These are phyloP conservation scores for Cynanchum wilfordii DNA, from an alignment of 257 asterid species.

Conservation along the genomic window DNA sequence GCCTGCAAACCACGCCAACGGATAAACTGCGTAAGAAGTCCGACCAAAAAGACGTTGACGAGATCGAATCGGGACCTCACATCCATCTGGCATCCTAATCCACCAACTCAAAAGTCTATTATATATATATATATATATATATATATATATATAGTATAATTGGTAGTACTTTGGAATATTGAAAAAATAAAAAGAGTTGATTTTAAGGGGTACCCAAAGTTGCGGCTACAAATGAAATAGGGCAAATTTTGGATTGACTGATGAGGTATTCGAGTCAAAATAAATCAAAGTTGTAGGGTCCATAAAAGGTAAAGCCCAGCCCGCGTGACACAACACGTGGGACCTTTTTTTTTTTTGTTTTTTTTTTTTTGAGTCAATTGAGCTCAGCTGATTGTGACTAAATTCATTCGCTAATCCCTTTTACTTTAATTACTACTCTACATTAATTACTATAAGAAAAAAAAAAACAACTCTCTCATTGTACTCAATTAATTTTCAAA, in stretches of 20 bases:
- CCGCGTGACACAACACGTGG: slow-evolving; percentile 26
- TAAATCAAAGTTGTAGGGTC: slow-evolving; percentile 16
- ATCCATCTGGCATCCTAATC: too few relatives aligned
- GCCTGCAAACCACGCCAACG: too few relatives aligned
- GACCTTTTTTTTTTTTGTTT: not conserved
- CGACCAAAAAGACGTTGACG: too few relatives aligned
- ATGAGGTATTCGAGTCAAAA: slow-evolving; percentile 1
- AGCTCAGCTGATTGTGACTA: slow-evolving; percentile 12
- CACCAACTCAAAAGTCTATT: too few relatives aligned
- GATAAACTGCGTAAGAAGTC: too few relatives aligned
- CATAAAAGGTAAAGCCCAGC: slow-evolving; percentile 15
- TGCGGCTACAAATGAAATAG: not conserved
- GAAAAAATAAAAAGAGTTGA: not conserved
- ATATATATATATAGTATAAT: too few relatives aligned
- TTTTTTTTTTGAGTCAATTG: slow-evolving; percentile 17
- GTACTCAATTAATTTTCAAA: too few relatives aligned
- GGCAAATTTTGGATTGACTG: not conserved
- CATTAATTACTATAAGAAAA: not conserved
- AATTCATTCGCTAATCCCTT: slow-evolving; percentile 13
- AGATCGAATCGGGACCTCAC: too few relatives aligned
- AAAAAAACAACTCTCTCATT: too few relatives aligned
- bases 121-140: too few relatives aligned
- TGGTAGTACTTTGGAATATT: not conserved
- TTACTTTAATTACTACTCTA: not conserved
- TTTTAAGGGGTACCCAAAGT: not conserved